Base-by-base conservation (phyloP, 2,329 filamentous ascomycete genomes). In the Exophiala sp. region DNA sequence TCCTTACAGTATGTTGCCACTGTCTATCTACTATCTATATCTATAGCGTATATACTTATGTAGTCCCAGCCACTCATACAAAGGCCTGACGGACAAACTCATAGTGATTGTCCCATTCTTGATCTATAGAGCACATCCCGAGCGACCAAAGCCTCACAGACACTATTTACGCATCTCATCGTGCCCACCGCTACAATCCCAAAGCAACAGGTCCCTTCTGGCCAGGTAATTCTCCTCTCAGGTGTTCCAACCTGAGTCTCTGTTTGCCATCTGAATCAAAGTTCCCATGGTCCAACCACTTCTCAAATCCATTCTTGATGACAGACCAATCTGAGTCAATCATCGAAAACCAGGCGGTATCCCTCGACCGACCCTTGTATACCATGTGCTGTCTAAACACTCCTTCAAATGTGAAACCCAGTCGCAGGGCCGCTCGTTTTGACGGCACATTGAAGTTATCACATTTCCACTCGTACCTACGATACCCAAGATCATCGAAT, bases 401-500 rank as follows among this genome's bases (percentile, higher is more conserved):
- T 0, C 84, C 84, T 65, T 87, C 84, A 60, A 69, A 81, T 0
- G 65, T 66, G 60, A 86, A 87, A 0, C 84, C 84, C 7, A 85
- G 65, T 2, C 84, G 69, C 59, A 69, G 52, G 0, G 84, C 84
- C 0, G 84, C 83, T 3, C 74, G 69, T 11, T 74, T 69, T 41
- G 80, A 84, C 0, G 76, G 71, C 34, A 61, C 70, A 63, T 87
- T 87, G 9, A 82, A 68, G 12, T 72, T 60, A 63, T 86, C 77
- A 49, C 80, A 82, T 62, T 86, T 87, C 83, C 84, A 87, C 65
- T 86, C 83, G 3, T 84, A 75, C 6, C 84, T 71, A 3, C 77
- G 66, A 63, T 81, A 84, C 0, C 77, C 74, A 18, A 85, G 64
- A 2, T 74, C 71, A 3, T 79, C 76, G 59, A 86, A 81, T 0